Evolutionary conservation across 106 monocot genomes (phyloP), one percentile per base, ranked within the genome.

Genomic region (Vanilla planifolia): DNA sequence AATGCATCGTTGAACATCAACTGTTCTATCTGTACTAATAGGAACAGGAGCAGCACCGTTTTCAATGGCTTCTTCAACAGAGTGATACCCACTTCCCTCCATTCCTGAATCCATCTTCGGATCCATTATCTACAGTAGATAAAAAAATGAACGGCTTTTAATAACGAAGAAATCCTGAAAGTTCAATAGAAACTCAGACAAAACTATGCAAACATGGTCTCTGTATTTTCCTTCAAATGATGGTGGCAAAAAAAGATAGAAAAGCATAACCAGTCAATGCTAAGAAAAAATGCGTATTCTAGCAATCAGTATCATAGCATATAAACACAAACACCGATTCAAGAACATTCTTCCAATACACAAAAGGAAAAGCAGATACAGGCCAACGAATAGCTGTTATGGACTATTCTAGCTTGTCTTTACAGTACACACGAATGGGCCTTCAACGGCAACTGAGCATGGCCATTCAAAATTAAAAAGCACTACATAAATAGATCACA

Each of bases 71-170:
- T 98, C 98, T 42, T 98, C 92, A 67, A 98, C 27, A 33, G 98
- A 92, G 55, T 59, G 68, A 61, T 80, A 92, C 19, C 82, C 82
- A 80, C 67, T 83, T 20, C 33, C 55, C 55, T 88, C 84, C 66
- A 92, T 92, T 51, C 98, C 98, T 51, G 88, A 78, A 73, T 98
- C 98, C 98, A 98, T 98, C 43, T 92, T 98, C 42, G 98, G 98
- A 77, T 98, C 98, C 98, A 98, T 98, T 67, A 98, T 92, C 98
- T 98, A 57, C 24, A 70, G 55, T 35, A 67, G 15, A 64, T 46
- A 27, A 51, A 16, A 48, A 53, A 0, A 50, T 13, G 30, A 30
- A 51, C 30, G 13, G 4, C n/a, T 25, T 53, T 30, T 29, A 40
- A 40, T 7, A 9, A 9, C 7, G 40, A 40, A 40, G 0, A 40